These are phyloP conservation scores for Colletotrichum salicis DNA, from an alignment of 2,329 filamentous ascomycete species.

Conservation along the genomic window DNA sequence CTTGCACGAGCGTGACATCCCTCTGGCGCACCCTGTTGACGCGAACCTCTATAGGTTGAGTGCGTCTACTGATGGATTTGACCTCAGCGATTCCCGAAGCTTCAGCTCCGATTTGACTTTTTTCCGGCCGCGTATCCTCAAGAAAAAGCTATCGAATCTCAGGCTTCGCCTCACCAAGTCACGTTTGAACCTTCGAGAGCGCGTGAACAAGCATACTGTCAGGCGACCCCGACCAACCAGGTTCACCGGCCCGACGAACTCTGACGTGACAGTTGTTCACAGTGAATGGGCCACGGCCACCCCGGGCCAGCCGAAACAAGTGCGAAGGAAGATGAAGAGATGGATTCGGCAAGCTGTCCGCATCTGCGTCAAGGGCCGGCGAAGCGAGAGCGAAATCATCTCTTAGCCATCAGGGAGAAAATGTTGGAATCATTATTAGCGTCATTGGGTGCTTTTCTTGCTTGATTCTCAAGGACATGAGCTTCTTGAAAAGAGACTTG, in stretches of 20 bases:
- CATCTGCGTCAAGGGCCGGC: slow-evolving; percentile 7
- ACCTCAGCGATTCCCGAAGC: slow-evolving; percentile 25
- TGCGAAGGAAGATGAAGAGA: slow-evolving; percentile 12
- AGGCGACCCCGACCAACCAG: not conserved
- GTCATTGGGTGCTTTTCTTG: slow-evolving; percentile 24
- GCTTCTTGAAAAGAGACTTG: slow-evolving; percentile 20
- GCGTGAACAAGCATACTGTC: not conserved
- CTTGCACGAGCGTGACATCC: slow-evolving; percentile 24
- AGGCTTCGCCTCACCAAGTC: slow-evolving; percentile 32
- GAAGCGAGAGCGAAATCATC: not conserved
- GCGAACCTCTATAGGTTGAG: slow-evolving; percentile 13
- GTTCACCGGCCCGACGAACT: not conserved
- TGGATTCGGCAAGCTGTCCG: slow-evolving; percentile 25
- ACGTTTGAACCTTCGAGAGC: slow-evolving; percentile 23
- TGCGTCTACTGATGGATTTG: slow-evolving; percentile 22
- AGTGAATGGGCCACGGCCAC: not conserved
- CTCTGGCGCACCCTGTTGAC: slow-evolving; percentile 30
- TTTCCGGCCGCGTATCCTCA: slow-evolving; percentile 15
- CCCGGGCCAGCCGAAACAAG: not conserved
- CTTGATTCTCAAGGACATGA: slow-evolving; percentile 23
- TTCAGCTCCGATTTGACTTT: slow-evolving; percentile 26
- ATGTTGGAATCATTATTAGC: not conserved
- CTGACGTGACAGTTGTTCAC: not conserved
- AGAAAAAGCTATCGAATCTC: slow-evolving; percentile 35
- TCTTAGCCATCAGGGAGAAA: not conserved